phyloP scores from a whole-genome alignment of 257 asterid species.

The Eucommia ulmoides region DNA sequence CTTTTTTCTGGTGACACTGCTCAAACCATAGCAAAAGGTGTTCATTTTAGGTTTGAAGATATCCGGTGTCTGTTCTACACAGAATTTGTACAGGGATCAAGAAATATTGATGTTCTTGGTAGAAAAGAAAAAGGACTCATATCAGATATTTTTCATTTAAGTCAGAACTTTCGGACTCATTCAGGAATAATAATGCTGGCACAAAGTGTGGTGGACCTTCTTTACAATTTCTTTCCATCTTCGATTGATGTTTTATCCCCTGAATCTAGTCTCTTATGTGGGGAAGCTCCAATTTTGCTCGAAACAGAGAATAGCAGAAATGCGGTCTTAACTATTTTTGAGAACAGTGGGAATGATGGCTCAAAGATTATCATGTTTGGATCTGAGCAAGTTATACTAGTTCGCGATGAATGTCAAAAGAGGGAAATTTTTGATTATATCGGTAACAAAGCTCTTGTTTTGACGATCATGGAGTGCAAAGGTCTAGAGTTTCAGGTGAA shows the following conservation, averaged over 20 bases:
- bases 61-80: not conserved
- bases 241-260: not conserved
- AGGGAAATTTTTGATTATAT: not conserved
- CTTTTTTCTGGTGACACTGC: not conserved
- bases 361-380: not conserved
- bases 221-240: not conserved
- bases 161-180: not conserved
- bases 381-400: not conserved
- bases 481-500: too few relatives aligned
- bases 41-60: not conserved
- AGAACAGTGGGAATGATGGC: not conserved
- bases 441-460: too few relatives aligned
- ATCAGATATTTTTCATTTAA: not conserved
- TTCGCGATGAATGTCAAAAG: not conserved
- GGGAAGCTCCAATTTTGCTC: not conserved
- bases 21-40: too few relatives aligned
- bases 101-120: not conserved
- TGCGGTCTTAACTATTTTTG: not conserved
- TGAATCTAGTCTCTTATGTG: not conserved
- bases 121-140: not conserved
- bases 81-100: not conserved
- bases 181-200: not conserved
- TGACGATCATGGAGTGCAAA: too few relatives aligned
- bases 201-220: not conserved
- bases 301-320: not conserved